These are phyloP conservation scores for Camelina hispida DNA, from an alignment of 345 rosid genomes.

Conservation along the genomic window DNA sequence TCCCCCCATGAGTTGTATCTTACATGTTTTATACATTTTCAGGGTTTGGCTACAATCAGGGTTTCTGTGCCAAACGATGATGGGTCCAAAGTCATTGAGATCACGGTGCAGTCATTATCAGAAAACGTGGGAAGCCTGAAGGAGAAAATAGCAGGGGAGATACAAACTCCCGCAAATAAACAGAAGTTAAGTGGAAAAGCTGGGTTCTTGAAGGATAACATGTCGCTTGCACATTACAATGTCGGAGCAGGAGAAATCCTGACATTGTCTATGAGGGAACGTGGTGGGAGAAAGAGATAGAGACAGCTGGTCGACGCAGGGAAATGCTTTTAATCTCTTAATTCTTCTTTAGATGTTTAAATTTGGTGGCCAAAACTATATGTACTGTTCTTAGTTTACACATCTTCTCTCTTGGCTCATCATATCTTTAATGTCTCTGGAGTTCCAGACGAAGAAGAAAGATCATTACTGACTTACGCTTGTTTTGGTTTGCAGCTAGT, in stretches of 20 bases:
- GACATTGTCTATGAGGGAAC: constrained; percentile 72
- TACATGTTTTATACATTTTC: neutral
- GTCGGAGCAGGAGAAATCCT: constrained; percentile 68
- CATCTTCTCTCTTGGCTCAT: constrained; percentile 16
- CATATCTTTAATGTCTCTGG: constrained; percentile 2
- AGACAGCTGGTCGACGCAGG: constrained; percentile 35
- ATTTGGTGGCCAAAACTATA: constrained; percentile 29
- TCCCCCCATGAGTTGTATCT: neutral
- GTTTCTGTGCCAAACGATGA: constrained; percentile 58
- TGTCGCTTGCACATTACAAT: constrained; percentile 87
- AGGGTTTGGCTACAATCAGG: no score
- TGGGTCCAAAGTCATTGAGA: constrained; percentile 65
- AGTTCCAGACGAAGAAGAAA: constrained; percentile 26
- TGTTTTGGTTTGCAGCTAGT: constrained; percentile 48
- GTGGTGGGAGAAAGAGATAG: constrained; percentile 90
- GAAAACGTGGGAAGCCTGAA: constrained; percentile 86
- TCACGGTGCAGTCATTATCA: constrained; percentile 68
- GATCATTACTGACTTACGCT: constrained; percentile 40
- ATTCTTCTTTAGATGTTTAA: constrained; percentile 29
- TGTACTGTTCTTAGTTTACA: constrained; percentile 30
- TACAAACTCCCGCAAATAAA: constrained; percentile 82
- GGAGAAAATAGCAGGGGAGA: constrained; percentile 91
- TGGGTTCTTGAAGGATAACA: constrained; percentile 87
- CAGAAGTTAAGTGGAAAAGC: constrained; percentile 91
- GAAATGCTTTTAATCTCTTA: constrained; percentile 33